These are phyloP conservation scores for Acorus gramineus DNA, from an alignment of 106 monocot species.

Conservation along the genomic window DNA sequence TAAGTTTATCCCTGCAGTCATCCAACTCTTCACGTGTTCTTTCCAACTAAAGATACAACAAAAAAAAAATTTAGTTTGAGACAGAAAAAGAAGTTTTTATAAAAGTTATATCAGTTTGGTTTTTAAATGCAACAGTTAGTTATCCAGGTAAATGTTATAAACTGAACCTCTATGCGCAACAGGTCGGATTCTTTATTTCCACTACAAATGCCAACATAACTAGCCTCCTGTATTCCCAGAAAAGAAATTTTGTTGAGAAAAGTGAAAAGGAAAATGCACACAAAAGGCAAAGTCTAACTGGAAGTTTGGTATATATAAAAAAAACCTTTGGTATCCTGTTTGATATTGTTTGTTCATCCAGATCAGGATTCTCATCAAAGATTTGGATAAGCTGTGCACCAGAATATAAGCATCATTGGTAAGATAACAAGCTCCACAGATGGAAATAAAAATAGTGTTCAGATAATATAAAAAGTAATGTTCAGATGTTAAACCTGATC, in stretches of 20 bases:
- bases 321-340: constrained; percentile 22
- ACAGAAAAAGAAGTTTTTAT: no score
- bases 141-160: no score
- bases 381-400: constrained; percentile 44
- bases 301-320: background rate
- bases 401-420: background rate
- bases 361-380: constrained; percentile 43
- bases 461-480: no score
- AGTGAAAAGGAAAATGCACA: background rate
- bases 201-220: constrained; percentile 9
- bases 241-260: constrained; percentile 4
- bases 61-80: no score
- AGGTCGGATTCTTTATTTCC: constrained; percentile 16
- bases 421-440: background rate
- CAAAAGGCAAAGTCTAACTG: no score
- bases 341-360: constrained; percentile 11
- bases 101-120: no score
- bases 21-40: constrained; percentile 64
- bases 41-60: constrained; percentile 38
- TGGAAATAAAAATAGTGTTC: no score
- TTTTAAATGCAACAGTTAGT: no score
- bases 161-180: constrained; percentile 30
- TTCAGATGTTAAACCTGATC: constrained; percentile 44
- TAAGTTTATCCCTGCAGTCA: constrained; percentile 56
- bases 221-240: constrained; percentile 10